Percentiles rank a stretch among this genome's conserved stretches.
Conservation (phyloP, 208 protist genomes). For the Wallacemonas collosoma region DNA sequence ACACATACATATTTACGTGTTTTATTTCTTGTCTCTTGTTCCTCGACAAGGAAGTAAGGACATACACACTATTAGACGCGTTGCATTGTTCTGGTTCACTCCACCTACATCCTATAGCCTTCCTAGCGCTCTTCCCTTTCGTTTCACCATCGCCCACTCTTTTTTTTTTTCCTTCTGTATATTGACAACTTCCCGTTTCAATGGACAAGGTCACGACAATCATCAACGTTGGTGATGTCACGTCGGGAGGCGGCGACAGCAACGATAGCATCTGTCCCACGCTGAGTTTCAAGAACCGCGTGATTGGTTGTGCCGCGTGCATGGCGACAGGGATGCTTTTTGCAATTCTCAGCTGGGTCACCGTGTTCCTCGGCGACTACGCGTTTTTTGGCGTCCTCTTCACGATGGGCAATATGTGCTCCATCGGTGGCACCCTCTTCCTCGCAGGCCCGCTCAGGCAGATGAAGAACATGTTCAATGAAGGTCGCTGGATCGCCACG, state of each 20-base stretch:
- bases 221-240: slow-evolving; percentile 35
- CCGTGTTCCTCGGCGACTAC: slow-evolving; percentile 64
- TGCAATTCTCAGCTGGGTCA: slow-evolving; percentile 63
- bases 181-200: not conserved
- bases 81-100: too few species aligned
- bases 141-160: not conserved
- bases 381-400: slow-evolving; percentile 80
- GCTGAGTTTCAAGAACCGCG: slow-evolving; percentile 69
- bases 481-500: slow-evolving; percentile 77
- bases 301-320: slow-evolving; percentile 66
- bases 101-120: not conserved
- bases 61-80: too few species aligned
- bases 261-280: slow-evolving; percentile 74
- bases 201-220: slow-evolving; percentile 61
- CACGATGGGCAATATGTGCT: slow-evolving; percentile 57
- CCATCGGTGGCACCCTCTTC: slow-evolving; percentile 72
- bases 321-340: slow-evolving; percentile 54
- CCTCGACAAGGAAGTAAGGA: too few species aligned
- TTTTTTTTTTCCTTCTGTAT: slow-evolving; percentile 5
- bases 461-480: slow-evolving; percentile 81
- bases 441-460: slow-evolving; percentile 78
- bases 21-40: too few species aligned
- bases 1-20: too few species aligned
- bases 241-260: slow-evolving; percentile 27
- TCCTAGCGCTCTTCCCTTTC: not conserved